A percentile compares a stretch with the other conserved stretches of the same genome.
phyloP scores from a whole-genome alignment of 129 eudicot species.

The Chrysanthemum lavandulifolium region DNA sequence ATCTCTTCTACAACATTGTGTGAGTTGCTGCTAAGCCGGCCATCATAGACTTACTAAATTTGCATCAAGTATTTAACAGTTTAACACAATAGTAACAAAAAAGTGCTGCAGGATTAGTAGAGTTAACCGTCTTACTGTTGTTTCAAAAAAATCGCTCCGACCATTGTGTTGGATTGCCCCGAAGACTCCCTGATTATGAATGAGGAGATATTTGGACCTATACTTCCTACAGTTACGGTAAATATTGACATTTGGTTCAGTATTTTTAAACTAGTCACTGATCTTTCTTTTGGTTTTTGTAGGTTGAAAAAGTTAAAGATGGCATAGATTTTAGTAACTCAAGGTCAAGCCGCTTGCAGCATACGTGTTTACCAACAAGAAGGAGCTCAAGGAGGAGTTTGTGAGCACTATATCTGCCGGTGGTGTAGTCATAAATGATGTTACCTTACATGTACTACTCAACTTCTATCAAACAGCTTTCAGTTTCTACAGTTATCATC shows the following conservation, averaged over 20 bases:
- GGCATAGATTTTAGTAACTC: slow-evolving; percentile 50
- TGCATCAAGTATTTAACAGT: too few species aligned
- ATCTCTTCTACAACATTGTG: too few species aligned
- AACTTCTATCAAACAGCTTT: not conserved
- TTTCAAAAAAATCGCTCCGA: slow-evolving; percentile 75
- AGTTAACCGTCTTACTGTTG: slow-evolving; percentile 6
- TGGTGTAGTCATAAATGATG: slow-evolving; percentile 66
- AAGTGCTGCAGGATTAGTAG: not conserved
- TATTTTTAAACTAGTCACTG: not conserved
- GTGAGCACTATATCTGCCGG: slow-evolving; percentile 68
- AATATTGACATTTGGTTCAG: slow-evolving; percentile 15
- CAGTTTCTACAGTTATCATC: not conserved
- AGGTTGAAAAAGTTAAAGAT: slow-evolving; percentile 82
- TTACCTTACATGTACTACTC: slow-evolving; percentile 54
- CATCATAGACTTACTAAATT: too few species aligned
- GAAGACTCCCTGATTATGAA: slow-evolving; percentile 79
- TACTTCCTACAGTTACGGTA: slow-evolving; percentile 85
- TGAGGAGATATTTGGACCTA: slow-evolving; percentile 89
- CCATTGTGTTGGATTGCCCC: slow-evolving; percentile 66
- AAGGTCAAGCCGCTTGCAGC: slow-evolving; percentile 81
- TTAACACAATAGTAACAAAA: not conserved
- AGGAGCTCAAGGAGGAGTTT: slow-evolving; percentile 64
- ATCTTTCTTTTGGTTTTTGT: slow-evolving; percentile 21
- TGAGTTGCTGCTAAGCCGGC: too few species aligned
- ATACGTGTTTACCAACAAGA: slow-evolving; percentile 75